These are phyloP conservation scores for Nepenthes alata DNA, from an alignment of 179 eudicot species.

Conservation along the genomic window DNA sequence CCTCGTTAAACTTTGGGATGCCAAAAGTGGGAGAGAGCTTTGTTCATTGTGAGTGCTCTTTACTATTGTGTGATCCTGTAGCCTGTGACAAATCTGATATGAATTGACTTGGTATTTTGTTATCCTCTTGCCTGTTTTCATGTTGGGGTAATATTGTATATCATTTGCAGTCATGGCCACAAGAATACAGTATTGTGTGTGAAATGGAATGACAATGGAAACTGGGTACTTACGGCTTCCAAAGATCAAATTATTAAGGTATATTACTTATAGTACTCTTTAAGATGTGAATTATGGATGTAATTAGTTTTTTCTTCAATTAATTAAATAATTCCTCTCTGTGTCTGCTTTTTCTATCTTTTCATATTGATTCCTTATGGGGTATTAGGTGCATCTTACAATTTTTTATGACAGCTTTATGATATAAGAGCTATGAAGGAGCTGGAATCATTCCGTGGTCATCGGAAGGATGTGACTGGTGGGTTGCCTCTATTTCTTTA, in stretches of 20 bases:
- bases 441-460: constrained; percentile 94
- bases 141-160: constrained; percentile 7
- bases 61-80: constrained; percentile 1
- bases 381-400: constrained; percentile 1
- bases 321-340: not conserved
- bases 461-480: constrained; percentile 89
- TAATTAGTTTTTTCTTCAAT: not conserved
- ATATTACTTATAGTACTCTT: too few relatives aligned
- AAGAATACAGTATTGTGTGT: constrained; percentile 83
- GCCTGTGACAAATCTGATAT: not conserved
- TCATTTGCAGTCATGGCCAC: constrained; percentile 78
- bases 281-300: not conserved
- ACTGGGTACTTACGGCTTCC: constrained; percentile 94
- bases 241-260: constrained; percentile 98
- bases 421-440: constrained; percentile 98
- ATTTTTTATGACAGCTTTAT: constrained; percentile 53
- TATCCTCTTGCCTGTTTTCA: constrained; percentile 2
- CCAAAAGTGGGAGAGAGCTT: constrained; percentile 81
- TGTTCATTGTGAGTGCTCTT: constrained; percentile 59
- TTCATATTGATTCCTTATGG: constrained; percentile 1
- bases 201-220: constrained; percentile 95
- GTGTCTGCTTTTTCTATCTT: not conserved
- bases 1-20: constrained; percentile 97
- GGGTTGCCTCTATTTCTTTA: constrained; percentile 6
- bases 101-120: not conserved